phyloP scores from a whole-genome alignment of 768 basidiomycete species.

The Termitomyces bulborhizus region DNA sequence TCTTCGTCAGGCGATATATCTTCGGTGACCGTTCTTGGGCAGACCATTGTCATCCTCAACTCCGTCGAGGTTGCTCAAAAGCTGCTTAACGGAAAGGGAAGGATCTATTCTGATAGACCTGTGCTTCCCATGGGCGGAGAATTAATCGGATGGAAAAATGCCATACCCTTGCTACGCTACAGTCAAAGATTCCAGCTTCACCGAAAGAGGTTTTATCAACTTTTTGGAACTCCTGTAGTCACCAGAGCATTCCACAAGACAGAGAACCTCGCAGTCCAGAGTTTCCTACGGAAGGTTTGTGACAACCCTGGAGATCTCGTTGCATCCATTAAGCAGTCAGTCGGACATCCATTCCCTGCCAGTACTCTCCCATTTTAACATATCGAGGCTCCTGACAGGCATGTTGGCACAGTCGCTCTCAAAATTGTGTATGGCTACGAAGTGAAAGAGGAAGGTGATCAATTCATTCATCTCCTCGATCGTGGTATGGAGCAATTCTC shows the following conservation, averaged over 20 bases:
- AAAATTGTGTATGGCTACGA: constrained; percentile 22
- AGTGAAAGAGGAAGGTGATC: constrained; percentile 17
- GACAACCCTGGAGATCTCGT: constrained; percentile 5
- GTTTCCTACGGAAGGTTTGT: background rate
- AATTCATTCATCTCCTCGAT: constrained; percentile 16
- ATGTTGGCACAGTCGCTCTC: constrained; percentile 17
- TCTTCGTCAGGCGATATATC: background rate
- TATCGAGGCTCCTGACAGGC: background rate
- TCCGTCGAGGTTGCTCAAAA: constrained; percentile 31
- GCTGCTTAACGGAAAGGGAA: constrained; percentile 45
- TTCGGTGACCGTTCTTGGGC: constrained; percentile 26
- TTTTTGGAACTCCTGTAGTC: background rate
- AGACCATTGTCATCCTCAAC: constrained; percentile 41
- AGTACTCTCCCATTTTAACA: background rate
- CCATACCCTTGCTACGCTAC: constrained; percentile 5
- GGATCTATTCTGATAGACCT: constrained; percentile 52
- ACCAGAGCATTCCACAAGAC: background rate
- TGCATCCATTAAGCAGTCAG: background rate
- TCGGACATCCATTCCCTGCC: background rate
- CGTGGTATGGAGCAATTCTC: constrained; percentile 16
- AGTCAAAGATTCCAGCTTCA: constrained; percentile 8
- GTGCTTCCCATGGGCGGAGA: constrained; percentile 26
- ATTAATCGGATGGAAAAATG: constrained; percentile 15
- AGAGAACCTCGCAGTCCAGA: background rate
- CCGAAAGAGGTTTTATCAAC: constrained; percentile 6